Conservation (phyloP, 2,329 filamentous ascomycete genomes). For the Lasiodiplodia citricola region DNA sequence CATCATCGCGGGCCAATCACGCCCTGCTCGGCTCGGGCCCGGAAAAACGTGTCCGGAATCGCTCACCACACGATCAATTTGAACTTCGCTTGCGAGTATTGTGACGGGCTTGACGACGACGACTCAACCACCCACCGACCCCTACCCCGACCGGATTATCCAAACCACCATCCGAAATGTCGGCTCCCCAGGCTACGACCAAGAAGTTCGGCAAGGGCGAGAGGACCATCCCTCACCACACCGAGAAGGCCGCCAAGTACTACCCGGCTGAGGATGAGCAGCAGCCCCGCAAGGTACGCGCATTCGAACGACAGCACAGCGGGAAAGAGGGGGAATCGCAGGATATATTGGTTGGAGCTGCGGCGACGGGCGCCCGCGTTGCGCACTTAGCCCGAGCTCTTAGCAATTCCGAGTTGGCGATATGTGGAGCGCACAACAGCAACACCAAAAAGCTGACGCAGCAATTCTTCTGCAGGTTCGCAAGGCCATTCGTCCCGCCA, state of each 20-base stretch:
- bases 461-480: slow-evolving; percentile 69
- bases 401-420: slow-evolving; percentile 3
- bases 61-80: slow-evolving; percentile 25
- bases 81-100: slow-evolving; percentile 22
- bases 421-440: slow-evolving; percentile 31
- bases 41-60: slow-evolving; percentile 22
- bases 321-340: slow-evolving; percentile 11
- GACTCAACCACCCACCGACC: slow-evolving; percentile 28
- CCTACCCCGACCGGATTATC: slow-evolving; percentile 25
- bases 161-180: slow-evolving; percentile 67
- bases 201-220: slow-evolving; percentile 99
- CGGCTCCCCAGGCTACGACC: slow-evolving; percentile 64
- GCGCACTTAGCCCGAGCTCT: slow-evolving; percentile 17
- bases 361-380: not conserved
- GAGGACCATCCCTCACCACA: slow-evolving; percentile 83
- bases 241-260: slow-evolving; percentile 98
- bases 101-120: slow-evolving; percentile 27
- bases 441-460: slow-evolving; percentile 24
- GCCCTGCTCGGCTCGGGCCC: slow-evolving; percentile 17
- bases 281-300: slow-evolving; percentile 86
- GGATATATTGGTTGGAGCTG: not conserved
- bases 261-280: slow-evolving; percentile 94
- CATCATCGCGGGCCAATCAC: slow-evolving; percentile 15
- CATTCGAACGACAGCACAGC: slow-evolving; percentile 3
- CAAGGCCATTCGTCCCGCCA: slow-evolving; percentile 88